phyloP scores from a whole-genome alignment of 1,284 basidiomycete genomes.

The Puccinia hordei region DNA sequence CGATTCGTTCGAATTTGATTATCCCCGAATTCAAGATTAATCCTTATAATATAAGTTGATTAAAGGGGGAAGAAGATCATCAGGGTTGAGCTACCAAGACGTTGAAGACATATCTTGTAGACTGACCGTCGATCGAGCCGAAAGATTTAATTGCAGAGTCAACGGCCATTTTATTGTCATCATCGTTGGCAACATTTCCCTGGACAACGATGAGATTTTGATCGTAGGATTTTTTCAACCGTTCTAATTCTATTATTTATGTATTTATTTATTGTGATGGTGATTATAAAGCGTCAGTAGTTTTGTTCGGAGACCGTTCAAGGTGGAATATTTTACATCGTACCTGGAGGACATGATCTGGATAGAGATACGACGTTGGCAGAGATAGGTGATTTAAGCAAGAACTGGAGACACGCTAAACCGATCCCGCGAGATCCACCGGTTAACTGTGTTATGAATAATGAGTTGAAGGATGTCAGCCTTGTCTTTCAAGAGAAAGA shows the following conservation, averaged over 20 bases:
- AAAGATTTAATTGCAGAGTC: slow-evolving; percentile 29
- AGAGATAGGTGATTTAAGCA: slow-evolving; percentile 19
- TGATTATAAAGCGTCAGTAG: too few species aligned
- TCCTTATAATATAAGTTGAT: neutral
- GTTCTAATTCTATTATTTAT: slow-evolving; percentile 25
- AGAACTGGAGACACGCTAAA: slow-evolving; percentile 26
- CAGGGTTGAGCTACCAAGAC: neutral
- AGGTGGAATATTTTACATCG: neutral
- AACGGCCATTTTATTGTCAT: slow-evolving; percentile 38
- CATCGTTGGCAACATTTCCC: slow-evolving; percentile 30
- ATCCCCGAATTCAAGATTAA: slow-evolving; percentile 47
- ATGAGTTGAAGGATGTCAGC: neutral
- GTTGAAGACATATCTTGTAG: neutral
- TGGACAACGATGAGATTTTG: slow-evolving; percentile 13
- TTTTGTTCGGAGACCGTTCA: neutral
- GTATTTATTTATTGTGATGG: neutral
- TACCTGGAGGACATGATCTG: slow-evolving; percentile 37
- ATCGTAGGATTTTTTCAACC: slow-evolving; percentile 16
- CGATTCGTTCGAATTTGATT: slow-evolving; percentile 36
- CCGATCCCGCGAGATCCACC: slow-evolving; percentile 46
- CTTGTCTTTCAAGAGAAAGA: neutral
- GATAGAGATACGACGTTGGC: slow-evolving; percentile 47
- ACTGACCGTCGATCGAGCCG: slow-evolving; percentile 40
- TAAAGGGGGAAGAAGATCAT: neutral
- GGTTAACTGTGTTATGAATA: slow-evolving; percentile 20